phyloP scores from a whole-genome alignment of 371 early-diverging fungal genomes.

The Rhizomucor pusillus region DNA sequence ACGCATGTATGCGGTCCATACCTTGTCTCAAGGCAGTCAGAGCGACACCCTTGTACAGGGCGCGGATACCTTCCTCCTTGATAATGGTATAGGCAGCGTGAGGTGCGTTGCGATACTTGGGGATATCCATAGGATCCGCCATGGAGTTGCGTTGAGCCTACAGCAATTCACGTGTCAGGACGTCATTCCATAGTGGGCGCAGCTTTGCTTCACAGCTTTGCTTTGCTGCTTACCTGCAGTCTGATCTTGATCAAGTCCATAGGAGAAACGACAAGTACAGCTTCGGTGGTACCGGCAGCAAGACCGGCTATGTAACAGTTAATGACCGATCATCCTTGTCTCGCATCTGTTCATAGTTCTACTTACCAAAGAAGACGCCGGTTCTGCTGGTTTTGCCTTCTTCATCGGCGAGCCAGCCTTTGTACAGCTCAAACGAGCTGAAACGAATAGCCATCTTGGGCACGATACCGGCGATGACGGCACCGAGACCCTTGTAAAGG shows the following conservation, averaged over 20 bases:
- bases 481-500: slow-evolving; percentile 97
- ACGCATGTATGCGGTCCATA: slow-evolving; percentile 31
- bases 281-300: slow-evolving; percentile 95
- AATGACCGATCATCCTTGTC: too few relatives aligned
- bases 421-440: slow-evolving; percentile 94
- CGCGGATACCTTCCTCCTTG: slow-evolving; percentile 87
- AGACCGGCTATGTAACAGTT: slow-evolving; percentile 73
- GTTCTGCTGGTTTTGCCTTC: slow-evolving; percentile 67
- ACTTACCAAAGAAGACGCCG: slow-evolving; percentile 81
- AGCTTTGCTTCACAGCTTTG: background rate
- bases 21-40: slow-evolving; percentile 94
- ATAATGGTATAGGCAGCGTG: slow-evolving; percentile 92
- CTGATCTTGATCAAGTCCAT: slow-evolving; percentile 98
- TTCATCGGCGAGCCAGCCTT: slow-evolving; percentile 73
- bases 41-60: slow-evolving; percentile 94
- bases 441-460: slow-evolving; percentile 99
- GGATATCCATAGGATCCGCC: slow-evolving; percentile 94
- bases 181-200: background rate
- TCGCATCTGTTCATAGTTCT: background rate
- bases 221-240: slow-evolving; percentile 57
- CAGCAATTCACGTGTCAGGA: background rate
- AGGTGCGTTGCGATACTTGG: slow-evolving; percentile 94
- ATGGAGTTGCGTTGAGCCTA: slow-evolving; percentile 91
- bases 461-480: slow-evolving; percentile 96
- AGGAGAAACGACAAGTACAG: slow-evolving; percentile 95